Percentiles rank a stretch among this genome's conserved stretches.
phyloP scores from a whole-genome alignment of 139 green algal genomes.

The Chlorella sp. region DNA sequence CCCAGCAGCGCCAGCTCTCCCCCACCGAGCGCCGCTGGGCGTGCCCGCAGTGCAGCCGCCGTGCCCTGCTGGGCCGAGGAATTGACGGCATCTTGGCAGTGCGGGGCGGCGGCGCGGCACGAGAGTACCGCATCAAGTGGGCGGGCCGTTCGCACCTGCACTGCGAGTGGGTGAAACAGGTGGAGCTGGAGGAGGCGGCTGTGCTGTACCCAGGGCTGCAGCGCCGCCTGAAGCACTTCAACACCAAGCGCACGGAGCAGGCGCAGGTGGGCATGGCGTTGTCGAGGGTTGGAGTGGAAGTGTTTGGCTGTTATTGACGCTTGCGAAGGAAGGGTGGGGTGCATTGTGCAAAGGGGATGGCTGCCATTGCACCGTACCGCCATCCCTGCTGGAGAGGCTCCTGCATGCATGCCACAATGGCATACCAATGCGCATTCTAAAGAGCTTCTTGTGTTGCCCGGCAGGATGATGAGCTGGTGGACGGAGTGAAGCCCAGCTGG shows the following conservation, averaged over 20 bases:
- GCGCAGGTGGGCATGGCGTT: background rate
- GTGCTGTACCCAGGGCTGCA: background rate
- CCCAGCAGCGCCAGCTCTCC: background rate
- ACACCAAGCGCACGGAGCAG: background rate
- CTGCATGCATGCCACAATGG: too few relatives aligned
- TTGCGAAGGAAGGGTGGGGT: too few relatives aligned
- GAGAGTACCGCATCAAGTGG: conserved; percentile 16
- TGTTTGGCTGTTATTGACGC: too few relatives aligned
- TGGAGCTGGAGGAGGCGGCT: conserved; percentile 13
- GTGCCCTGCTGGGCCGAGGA: background rate
- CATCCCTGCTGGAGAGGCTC: too few relatives aligned
- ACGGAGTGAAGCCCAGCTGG: conserved; percentile 22
- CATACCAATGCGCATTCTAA: too few relatives aligned
- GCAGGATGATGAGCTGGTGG: conserved; percentile 21
- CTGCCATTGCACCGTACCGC: too few relatives aligned
- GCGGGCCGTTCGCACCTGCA: conserved; percentile 1
- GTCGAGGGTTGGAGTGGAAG: background rate
- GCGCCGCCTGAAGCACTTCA: background rate
- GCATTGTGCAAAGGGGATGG: too few relatives aligned
- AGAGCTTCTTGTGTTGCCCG: too few relatives aligned
- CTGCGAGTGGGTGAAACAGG: conserved; percentile 7
- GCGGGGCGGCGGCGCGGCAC: conserved; percentile 6
- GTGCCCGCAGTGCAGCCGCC: conserved; percentile 17
- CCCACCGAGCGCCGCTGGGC: conserved; percentile 1
- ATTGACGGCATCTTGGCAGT: background rate